Evolutionary conservation across 2,329 filamentous ascomycete species (phyloP).

Genomic region (Pseudonectria buxi): DNA sequence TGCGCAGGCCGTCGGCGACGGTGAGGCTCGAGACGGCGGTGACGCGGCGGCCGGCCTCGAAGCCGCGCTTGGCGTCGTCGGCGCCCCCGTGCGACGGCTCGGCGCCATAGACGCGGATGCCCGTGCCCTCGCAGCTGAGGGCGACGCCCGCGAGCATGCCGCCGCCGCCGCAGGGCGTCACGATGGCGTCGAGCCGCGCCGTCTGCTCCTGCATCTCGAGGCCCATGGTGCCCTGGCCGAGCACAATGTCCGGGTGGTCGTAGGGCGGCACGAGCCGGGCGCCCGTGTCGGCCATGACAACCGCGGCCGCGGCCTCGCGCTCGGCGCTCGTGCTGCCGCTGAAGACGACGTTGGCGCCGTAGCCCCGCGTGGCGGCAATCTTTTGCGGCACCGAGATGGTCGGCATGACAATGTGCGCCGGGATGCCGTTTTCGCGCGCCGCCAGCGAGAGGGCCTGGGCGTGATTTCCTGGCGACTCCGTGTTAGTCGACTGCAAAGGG

Average conservation of each 20-base stretch:
- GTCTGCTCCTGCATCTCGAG: conserved; percentile 77
- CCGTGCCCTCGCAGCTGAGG: conserved; percentile 64
- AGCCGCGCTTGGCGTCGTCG: conserved; percentile 71
- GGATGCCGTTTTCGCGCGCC: conserved; percentile 63
- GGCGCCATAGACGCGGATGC: conserved; percentile 73
- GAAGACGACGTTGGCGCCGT: conserved; percentile 74
- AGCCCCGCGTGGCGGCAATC: conserved; percentile 71
- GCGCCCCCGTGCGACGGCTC: conserved; percentile 79
- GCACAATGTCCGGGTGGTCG: conserved; percentile 84
- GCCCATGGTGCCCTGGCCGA: conserved; percentile 86
- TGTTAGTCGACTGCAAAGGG: conserved; percentile 2
- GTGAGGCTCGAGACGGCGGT: conserved; percentile 66
- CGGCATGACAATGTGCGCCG: conserved; percentile 89
- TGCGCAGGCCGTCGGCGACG: conserved; percentile 82
- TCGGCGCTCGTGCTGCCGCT: conserved; percentile 74
- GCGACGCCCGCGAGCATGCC: conserved; percentile 82
- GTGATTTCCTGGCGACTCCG: conserved; percentile 67
- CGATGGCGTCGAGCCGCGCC: conserved; percentile 57
- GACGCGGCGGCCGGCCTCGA: conserved; percentile 58
- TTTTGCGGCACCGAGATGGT: conserved; percentile 78
- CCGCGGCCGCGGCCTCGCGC: conserved; percentile 68
- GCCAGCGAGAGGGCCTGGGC: conserved; percentile 88
- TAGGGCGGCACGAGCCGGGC: conserved; percentile 83
- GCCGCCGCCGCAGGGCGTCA: conserved; percentile 81
- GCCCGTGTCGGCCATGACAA: conserved; percentile 63